phyloP scores from a whole-genome alignment of 2,329 filamentous ascomycete species.

The Meredithiella fracta region DNA sequence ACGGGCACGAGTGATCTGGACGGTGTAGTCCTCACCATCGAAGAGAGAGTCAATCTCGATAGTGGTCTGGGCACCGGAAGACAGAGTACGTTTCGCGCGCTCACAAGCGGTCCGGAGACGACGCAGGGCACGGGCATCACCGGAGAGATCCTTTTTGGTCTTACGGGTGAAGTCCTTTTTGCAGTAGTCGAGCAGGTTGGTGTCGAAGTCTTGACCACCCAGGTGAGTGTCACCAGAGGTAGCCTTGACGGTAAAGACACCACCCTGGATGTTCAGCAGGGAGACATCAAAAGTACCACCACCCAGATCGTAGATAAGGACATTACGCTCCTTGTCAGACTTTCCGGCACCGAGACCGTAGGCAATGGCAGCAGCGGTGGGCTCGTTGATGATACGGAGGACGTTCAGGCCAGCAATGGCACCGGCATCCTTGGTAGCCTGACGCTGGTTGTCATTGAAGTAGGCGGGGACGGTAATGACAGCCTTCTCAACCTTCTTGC shows the following conservation, averaged over 20 bases:
- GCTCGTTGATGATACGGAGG: constrained; percentile 99
- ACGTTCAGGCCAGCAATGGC: constrained; percentile 94
- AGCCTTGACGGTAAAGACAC: constrained; percentile 98
- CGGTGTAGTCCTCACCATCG: constrained; percentile 94
- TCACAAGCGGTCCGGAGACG: constrained; percentile 96
- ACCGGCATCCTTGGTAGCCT: constrained; percentile 98
- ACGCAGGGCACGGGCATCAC: constrained; percentile 81
- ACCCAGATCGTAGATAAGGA: constrained; percentile 98
- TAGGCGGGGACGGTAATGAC: constrained; percentile 98
- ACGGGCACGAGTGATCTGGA: constrained; percentile 92
- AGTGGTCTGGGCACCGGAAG: constrained; percentile 91
- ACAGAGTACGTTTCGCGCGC: constrained; percentile 97
- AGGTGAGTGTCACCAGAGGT: constrained; percentile 95
- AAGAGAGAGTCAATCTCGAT: constrained; percentile 98
- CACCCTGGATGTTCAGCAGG: constrained; percentile 94
- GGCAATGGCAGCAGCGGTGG: constrained; percentile 91
- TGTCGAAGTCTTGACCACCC: constrained; percentile 93
- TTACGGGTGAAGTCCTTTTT: constrained; percentile 88
- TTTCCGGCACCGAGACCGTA: constrained; percentile 94
- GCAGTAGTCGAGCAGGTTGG: constrained; percentile 88
- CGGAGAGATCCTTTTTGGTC: constrained; percentile 60
- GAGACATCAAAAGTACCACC: constrained; percentile 99
- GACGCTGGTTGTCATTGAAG: constrained; percentile 99
- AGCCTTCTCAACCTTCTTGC: constrained; percentile 97
- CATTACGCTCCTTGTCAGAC: constrained; percentile 94